These are phyloP conservation scores for Globomyces pollinis-pini DNA, from an alignment of 192 early-diverging fungal species.

Conservation along the genomic window DNA sequence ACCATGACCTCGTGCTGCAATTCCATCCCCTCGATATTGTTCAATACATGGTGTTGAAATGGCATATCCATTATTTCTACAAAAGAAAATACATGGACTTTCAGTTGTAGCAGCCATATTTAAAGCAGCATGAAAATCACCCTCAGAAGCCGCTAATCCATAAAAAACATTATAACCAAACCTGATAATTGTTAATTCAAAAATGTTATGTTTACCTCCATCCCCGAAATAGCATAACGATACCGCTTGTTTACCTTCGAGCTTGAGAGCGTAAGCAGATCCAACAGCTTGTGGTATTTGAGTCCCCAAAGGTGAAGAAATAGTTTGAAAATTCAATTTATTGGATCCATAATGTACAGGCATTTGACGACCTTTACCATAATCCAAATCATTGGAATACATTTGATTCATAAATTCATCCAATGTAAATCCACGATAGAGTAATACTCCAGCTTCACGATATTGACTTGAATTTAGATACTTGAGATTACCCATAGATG, in stretches of 20 bases:
- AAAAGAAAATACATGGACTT: slow-evolving; percentile 90
- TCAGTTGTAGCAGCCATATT: slow-evolving; percentile 94
- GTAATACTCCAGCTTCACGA: slow-evolving; percentile 86
- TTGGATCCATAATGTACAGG: slow-evolving; percentile 92
- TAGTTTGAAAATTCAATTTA: slow-evolving; percentile 86
- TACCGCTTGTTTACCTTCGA: slow-evolving; percentile 67
- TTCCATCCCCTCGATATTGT: slow-evolving; percentile 97
- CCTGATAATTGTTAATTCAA: too few species aligned
- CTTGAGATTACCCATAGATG: too few species aligned
- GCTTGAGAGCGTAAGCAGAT: slow-evolving; percentile 88
- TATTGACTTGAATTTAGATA: too few species aligned
- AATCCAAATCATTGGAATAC: slow-evolving; percentile 80
- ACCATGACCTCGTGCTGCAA: slow-evolving; percentile 71
- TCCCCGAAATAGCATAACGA: slow-evolving; percentile 96
- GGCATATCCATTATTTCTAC: slow-evolving; percentile 98
- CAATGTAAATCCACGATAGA: slow-evolving; percentile 92
- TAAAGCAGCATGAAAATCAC: slow-evolving; percentile 94
- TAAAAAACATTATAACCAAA: too few species aligned
- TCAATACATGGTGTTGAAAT: slow-evolving; percentile 93
- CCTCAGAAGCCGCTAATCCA: slow-evolving; percentile 87
- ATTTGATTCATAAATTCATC: slow-evolving; percentile 97
- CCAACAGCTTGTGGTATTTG: slow-evolving; percentile 98
- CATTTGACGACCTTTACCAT: slow-evolving; percentile 97
- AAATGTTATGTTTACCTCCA: slow-evolving; percentile 53
- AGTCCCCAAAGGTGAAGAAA: slow-evolving; percentile 91